Conservation (phyloP, 768 basidiomycete species). For the Pholiota conissans region DNA sequence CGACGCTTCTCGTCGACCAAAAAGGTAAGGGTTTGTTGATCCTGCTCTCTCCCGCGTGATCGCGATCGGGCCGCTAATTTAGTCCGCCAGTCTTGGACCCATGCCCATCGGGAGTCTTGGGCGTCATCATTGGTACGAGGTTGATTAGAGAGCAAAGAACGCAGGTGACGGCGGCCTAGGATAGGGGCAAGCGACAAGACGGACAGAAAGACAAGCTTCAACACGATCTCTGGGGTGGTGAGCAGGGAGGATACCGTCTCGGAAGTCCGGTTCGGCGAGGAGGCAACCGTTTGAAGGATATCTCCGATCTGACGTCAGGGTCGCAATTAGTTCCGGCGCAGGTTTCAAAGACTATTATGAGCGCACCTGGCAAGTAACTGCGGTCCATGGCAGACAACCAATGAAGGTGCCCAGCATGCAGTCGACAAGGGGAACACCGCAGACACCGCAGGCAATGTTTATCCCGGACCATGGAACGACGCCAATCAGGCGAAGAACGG, state of each 20-base stretch:
- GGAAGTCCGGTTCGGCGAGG: constrained; percentile 64
- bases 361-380: constrained; percentile 84
- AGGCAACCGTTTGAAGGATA: constrained; percentile 82
- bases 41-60: constrained; percentile 43
- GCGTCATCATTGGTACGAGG: constrained; percentile 25
- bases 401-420: constrained; percentile 84
- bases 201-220: constrained; percentile 82
- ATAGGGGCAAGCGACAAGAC: constrained; percentile 87
- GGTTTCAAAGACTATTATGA: constrained; percentile 16
- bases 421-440: constrained; percentile 73
- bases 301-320: constrained; percentile 68
- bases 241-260: constrained; percentile 86
- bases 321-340: constrained; percentile 11
- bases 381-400: constrained; percentile 85
- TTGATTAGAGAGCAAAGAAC: constrained; percentile 48
- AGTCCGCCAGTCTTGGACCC: constrained; percentile 70
- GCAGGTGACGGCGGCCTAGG: constrained; percentile 67
- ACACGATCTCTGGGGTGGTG: constrained; percentile 76
- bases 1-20: constrained; percentile 59
- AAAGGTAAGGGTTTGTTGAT: constrained; percentile 45
- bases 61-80: constrained; percentile 56
- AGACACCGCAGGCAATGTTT: constrained; percentile 94
- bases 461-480: constrained; percentile 97
- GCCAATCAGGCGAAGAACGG: constrained; percentile 86
- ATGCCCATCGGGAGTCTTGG: constrained; percentile 45